Evolutionary conservation across 805 yeast species (phyloP).

Genomic region (Nakazawaea siamensis): DNA sequence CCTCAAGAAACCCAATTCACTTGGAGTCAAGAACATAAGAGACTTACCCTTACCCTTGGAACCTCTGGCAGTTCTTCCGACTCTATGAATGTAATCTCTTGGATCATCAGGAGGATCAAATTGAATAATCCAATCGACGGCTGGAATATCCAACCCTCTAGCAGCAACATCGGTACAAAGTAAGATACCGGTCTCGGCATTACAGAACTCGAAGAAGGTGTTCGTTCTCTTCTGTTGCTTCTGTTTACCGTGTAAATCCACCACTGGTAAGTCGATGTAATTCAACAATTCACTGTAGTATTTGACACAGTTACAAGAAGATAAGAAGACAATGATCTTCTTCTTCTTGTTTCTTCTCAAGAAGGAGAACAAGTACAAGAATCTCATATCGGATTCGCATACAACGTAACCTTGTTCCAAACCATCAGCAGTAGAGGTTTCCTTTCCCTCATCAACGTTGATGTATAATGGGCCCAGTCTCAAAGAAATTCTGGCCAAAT

Average conservation of each 20-base stretch:
- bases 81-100: slow-evolving; percentile 97
- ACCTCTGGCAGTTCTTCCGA: slow-evolving; percentile 98
- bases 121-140: slow-evolving; percentile 98
- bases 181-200: slow-evolving; percentile 88
- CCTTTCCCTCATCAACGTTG: slow-evolving; percentile 81
- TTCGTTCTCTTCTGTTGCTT: slow-evolving; percentile 98
- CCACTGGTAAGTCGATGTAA: slow-evolving; percentile 93
- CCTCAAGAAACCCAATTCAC: slow-evolving; percentile 88
- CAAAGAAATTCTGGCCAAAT: slow-evolving; percentile 91
- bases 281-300: slow-evolving; percentile 91
- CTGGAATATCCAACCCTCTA: slow-evolving; percentile 96
- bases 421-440: slow-evolving; percentile 89
- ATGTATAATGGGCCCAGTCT: slow-evolving; percentile 91
- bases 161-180: slow-evolving; percentile 99
- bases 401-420: slow-evolving; percentile 98
- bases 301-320: slow-evolving; percentile 95
- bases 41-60: slow-evolving; percentile 84
- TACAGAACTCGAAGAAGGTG: slow-evolving; percentile 96
- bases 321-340: slow-evolving; percentile 87
- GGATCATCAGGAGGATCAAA: slow-evolving; percentile 99
- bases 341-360: slow-evolving; percentile 88
- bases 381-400: slow-evolving; percentile 93
- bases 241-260: slow-evolving; percentile 96
- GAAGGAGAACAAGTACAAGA: slow-evolving; percentile 83
- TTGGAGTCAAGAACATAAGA: slow-evolving; percentile 90